Evolutionary conservation across 176 grass and related monocot genomes (phyloP).

Genomic region (Musa itinerans): DNA sequence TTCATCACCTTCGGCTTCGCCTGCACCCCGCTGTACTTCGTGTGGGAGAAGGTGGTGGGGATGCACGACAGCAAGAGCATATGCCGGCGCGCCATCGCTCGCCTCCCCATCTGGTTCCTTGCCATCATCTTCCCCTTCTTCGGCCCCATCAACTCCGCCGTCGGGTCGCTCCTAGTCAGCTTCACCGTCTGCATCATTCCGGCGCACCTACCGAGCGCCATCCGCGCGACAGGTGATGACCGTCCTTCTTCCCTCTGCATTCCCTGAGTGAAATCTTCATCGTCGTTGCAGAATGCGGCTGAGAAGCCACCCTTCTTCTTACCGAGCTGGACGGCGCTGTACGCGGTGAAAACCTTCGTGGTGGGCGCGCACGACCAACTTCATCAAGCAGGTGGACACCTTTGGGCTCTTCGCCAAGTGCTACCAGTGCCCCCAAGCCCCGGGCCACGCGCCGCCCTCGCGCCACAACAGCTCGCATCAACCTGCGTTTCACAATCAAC

Average conservation of each 20-base stretch:
- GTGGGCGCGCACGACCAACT: slow-evolving; percentile 73
- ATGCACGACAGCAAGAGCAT: slow-evolving; percentile 37
- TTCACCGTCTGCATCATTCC: slow-evolving; percentile 21
- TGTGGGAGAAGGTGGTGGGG: slow-evolving; percentile 70
- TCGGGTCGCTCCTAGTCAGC: slow-evolving; percentile 12
- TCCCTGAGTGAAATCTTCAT: no score
- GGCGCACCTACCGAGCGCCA: slow-evolving; percentile 6
- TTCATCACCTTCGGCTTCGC: slow-evolving; percentile 92
- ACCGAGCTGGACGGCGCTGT: slow-evolving; percentile 73
- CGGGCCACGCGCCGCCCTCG: not conserved
- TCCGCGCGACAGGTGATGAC: not conserved
- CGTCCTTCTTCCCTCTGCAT: no score
- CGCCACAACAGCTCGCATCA: slow-evolving; percentile 18
- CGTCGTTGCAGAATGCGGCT: slow-evolving; percentile 45
- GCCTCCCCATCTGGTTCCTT: slow-evolving; percentile 22
- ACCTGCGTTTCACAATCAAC: no score
- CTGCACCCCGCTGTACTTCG: slow-evolving; percentile 79
- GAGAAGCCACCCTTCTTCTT: slow-evolving; percentile 73
- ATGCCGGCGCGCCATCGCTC: slow-evolving; percentile 16
- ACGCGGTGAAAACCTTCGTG: slow-evolving; percentile 58
- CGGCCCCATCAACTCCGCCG: slow-evolving; percentile 17
- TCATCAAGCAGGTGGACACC: slow-evolving; percentile 68
- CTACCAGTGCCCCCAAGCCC: slow-evolving; percentile 69
- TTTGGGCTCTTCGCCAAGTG: slow-evolving; percentile 84
- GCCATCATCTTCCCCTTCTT: slow-evolving; percentile 24